Evolutionary conservation across 2,329 filamentous ascomycete species (phyloP), one percentile per base, ranked within the genome.

Genomic region (Diaporthe ampelina): DNA sequence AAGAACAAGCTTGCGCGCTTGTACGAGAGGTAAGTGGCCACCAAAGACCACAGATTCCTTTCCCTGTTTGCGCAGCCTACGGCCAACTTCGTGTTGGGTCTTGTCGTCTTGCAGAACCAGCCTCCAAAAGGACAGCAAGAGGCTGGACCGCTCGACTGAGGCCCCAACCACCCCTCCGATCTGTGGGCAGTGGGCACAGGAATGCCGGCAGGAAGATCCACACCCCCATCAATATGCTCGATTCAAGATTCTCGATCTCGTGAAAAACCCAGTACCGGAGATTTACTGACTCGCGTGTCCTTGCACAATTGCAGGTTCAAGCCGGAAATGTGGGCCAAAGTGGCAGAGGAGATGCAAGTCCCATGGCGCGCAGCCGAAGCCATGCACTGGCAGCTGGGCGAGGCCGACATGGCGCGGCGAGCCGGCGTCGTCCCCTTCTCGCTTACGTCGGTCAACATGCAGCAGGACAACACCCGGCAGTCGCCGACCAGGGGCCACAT

Each of bases 321-420:
- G 84, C 91, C 94, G 77, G 95, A 98, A 81, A 98, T 98, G 95
- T 99, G 96, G 96, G 92, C 94, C 75, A 97, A 96, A 80, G 94
- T 98, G 29, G 95, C 95, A 56, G 95, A 97, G 82, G 96, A 98
- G 84, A 96, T 99, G 92, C 92, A 92, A 40, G 93, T 98, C 73
- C 97, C 96, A 48, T 98, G 96, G 96, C 91, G 97, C 80, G 95
- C 97, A 24, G 96, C 94, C 63, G 96, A 99, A 84, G 95, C 95
- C 6, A 98, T 98, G 95, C 97, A 98, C 84, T 99, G 97, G 96
- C 94, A 97, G 81, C 88, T 99, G 72, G 96, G 96, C 76, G 95
- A 98, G 82, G 88, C 92, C 78, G 97, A 98, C 79, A 98, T 99
- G 95, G 95, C 95, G 63, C 91, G 94, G 76, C 93, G 96, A 74